Evolutionary conservation across 2,329 filamentous ascomycete species (phyloP).

Genomic region (Coniochaeta sp.): DNA sequence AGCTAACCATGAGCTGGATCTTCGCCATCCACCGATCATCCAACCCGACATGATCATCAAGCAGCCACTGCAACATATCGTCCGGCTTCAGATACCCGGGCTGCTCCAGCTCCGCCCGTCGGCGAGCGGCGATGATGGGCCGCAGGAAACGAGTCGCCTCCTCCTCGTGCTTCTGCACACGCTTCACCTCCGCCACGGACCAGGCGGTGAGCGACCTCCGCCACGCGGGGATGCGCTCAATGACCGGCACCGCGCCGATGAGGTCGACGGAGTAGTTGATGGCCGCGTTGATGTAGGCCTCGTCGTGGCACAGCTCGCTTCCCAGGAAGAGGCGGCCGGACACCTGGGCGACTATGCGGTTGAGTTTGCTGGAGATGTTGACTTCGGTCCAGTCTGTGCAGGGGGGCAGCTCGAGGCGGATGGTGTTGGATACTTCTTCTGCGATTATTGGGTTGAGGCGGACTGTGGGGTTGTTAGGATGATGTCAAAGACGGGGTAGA

Average conservation of each 20-base stretch:
- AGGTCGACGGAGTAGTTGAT: slow-evolving; percentile 40
- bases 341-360: slow-evolving; percentile 37
- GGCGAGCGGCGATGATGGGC: slow-evolving; percentile 23
- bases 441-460: slow-evolving; percentile 30
- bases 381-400: slow-evolving; percentile 32
- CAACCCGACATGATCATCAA: slow-evolving; percentile 26
- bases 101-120: slow-evolving; percentile 16
- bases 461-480: slow-evolving; percentile 6
- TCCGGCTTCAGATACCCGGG: slow-evolving; percentile 26
- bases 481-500: too few species aligned
- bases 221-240: slow-evolving; percentile 22
- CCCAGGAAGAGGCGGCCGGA: slow-evolving; percentile 42
- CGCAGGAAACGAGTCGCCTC: slow-evolving; percentile 26
- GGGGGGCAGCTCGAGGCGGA: slow-evolving; percentile 25
- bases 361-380: slow-evolving; percentile 30
- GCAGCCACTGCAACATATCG: slow-evolving; percentile 41
- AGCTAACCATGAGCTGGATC: slow-evolving; percentile 34
- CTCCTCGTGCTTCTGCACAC: slow-evolving; percentile 21
- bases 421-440: slow-evolving; percentile 27
- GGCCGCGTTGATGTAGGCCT: slow-evolving; percentile 35
- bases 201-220: slow-evolving; percentile 24
- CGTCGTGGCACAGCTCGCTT: slow-evolving; percentile 34
- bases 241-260: slow-evolving; percentile 24
- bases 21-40: slow-evolving; percentile 29
- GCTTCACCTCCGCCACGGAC: slow-evolving; percentile 26